phyloP scores from a whole-genome alignment of 305 asterid genomes.

The Petunia hybrid region DNA sequence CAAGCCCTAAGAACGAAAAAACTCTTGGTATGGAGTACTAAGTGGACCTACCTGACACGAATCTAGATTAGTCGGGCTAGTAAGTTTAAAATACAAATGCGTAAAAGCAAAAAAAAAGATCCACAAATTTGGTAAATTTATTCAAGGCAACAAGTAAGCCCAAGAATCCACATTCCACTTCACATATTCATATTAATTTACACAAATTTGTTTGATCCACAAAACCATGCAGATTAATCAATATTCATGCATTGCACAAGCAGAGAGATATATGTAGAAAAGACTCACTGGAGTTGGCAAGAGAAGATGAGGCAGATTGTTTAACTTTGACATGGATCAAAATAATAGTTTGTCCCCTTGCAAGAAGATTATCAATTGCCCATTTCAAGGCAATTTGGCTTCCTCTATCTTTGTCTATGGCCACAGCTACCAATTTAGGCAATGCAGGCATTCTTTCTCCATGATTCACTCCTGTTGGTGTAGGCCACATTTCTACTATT shows the following conservation, averaged over 20 bases:
- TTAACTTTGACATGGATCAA: conserved; percentile 63
- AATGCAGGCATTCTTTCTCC: conserved; percentile 46
- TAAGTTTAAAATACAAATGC: no score
- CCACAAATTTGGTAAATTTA: not conserved
- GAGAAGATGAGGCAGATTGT: conserved; percentile 20
- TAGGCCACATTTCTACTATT: conserved; percentile 46
- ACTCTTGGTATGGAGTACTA: not conserved
- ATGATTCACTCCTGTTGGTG: conserved; percentile 37
- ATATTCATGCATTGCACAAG: not conserved
- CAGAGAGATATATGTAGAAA: conserved; percentile 1
- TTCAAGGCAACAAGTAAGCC: not conserved
- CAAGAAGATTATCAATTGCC: conserved; percentile 68
- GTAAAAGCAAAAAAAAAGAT: no score
- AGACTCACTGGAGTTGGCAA: not conserved
- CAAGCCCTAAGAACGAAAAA: not conserved
- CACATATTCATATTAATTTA: not conserved
- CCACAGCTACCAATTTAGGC: conserved; percentile 71
- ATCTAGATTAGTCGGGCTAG: no score
- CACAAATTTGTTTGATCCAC: not conserved
- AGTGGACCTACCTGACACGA: no score
- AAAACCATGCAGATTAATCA: not conserved
- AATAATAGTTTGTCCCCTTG: conserved; percentile 61
- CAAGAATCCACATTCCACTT: not conserved
- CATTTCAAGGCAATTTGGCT: conserved; percentile 76
- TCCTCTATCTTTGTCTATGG: conserved; percentile 70